Percentiles rank a stretch among this genome's conserved stretches.
These are phyloP conservation scores for Colletotrichum falcatum DNA, from an alignment of 2,329 filamentous ascomycete species.

Conservation along the genomic window DNA sequence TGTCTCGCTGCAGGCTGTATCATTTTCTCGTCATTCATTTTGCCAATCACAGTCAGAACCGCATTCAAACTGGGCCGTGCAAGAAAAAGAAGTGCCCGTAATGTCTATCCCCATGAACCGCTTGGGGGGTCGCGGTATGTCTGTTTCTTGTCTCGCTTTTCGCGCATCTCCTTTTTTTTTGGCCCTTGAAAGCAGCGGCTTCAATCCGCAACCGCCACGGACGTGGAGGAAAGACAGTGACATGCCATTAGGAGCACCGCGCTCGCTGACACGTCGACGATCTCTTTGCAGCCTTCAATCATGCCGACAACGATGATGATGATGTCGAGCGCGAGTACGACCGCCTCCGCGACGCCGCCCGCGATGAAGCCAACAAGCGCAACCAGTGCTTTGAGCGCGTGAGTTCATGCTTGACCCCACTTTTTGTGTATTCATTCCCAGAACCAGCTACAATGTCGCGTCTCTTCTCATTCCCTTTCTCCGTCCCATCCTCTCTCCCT, in stretches of 20 bases:
- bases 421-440: neutral
- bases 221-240: neutral
- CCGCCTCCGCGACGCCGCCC: conserved; percentile 84
- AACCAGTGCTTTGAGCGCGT: conserved; percentile 81
- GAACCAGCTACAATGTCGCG: neutral
- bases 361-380: conserved; percentile 83
- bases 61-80: neutral
- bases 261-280: conserved; percentile 5
- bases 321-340: conserved; percentile 90
- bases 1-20: conserved; percentile 13
- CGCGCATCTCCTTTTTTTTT: conserved; percentile 6
- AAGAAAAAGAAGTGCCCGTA: neutral
- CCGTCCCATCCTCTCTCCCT: neutral
- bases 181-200: conserved; percentile 24
- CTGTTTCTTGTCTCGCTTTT: conserved; percentile 1
- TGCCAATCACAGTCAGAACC: neutral
- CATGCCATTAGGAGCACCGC: neutral
- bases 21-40: conserved; percentile 2
- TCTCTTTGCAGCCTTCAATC: conserved; percentile 76
- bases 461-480: neutral
- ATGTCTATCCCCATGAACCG: conserved; percentile 43
- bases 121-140: conserved; percentile 42
- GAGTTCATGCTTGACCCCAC: conserved; percentile 45
- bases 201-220: conserved; percentile 18
- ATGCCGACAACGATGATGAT: conserved; percentile 71